phyloP scores from a whole-genome alignment of 179 eudicot species.

The Silene vulgaris region DNA sequence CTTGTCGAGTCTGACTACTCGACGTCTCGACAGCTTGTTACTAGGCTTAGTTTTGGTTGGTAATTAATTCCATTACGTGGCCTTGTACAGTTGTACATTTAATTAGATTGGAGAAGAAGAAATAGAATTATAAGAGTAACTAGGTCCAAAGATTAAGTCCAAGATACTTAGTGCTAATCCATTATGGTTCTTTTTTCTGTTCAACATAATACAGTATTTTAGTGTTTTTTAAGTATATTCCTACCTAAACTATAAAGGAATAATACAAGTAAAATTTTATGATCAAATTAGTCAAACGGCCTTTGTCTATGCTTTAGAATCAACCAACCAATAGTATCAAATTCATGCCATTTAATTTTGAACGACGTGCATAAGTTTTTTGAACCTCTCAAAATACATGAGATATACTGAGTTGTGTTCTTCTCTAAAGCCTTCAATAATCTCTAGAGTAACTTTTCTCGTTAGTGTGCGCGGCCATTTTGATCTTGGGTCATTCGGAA shows the following conservation, averaged over 20 bases:
- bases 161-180: slow-evolving; percentile 20
- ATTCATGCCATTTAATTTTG: not conserved
- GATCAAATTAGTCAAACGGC: slow-evolving; percentile 21
- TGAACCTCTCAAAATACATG: not conserved
- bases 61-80: too few species aligned
- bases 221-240: not conserved
- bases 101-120: not conserved
- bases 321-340: not conserved
- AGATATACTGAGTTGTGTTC: not conserved
- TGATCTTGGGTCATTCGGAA: too few species aligned
- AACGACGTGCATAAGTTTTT: slow-evolving; percentile 27
- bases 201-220: slow-evolving; percentile 3
- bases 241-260: not conserved
- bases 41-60: too few species aligned
- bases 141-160: slow-evolving; percentile 16
- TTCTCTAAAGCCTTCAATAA: not conserved
- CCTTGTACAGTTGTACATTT: too few species aligned
- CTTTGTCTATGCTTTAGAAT: slow-evolving; percentile 8
- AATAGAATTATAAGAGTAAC: not conserved
- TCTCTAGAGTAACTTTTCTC: not conserved
- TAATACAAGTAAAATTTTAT: not conserved
- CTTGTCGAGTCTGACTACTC: too few species aligned
- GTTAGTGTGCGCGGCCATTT: too few species aligned
- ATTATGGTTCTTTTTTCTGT: slow-evolving; percentile 1
- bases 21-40: too few species aligned